A percentile compares a stretch with the other conserved stretches of the same genome.
Conservation (phyloP, 352 stramenopile species). For the Pythium scleroteichum region DNA sequence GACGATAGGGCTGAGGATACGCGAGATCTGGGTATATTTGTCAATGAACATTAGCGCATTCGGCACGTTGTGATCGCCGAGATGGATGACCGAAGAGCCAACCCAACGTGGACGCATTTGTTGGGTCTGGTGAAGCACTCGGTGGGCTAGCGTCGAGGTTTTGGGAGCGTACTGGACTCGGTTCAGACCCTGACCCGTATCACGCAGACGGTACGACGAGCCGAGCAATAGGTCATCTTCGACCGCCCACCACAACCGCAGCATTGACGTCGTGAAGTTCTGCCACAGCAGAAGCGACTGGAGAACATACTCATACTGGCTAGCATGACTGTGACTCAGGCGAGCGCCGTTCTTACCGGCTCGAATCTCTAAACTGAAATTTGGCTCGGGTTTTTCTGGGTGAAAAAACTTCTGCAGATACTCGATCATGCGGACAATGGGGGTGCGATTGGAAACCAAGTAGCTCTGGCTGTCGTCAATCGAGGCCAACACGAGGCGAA, state of each 20-base stretch:
- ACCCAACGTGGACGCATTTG: slow-evolving; percentile 81
- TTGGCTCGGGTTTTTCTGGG: slow-evolving; percentile 51
- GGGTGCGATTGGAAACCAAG: slow-evolving; percentile 96
- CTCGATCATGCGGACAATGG: slow-evolving; percentile 94
- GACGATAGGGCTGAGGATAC: slow-evolving; percentile 83
- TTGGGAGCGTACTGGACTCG: slow-evolving; percentile 91
- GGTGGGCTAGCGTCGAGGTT: slow-evolving; percentile 93
- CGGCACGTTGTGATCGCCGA: slow-evolving; percentile 97
- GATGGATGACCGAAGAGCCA: slow-evolving; percentile 93
- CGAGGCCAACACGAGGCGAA: slow-evolving; percentile 94
- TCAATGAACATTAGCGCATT: slow-evolving; percentile 98
- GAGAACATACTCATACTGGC: slow-evolving; percentile 95
- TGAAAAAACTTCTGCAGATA: slow-evolving; percentile 88
- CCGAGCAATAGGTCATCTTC: slow-evolving; percentile 92
- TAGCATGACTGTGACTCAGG: slow-evolving; percentile 92
- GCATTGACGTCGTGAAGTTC: slow-evolving; percentile 95
- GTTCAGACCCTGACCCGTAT: slow-evolving; percentile 95
- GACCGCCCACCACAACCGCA: slow-evolving; percentile 93
- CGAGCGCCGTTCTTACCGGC: slow-evolving; percentile 90
- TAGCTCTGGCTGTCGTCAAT: slow-evolving; percentile 97
- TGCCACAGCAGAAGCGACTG: slow-evolving; percentile 95
- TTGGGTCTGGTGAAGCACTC: slow-evolving; percentile 85
- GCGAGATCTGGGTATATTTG: slow-evolving; percentile 95
- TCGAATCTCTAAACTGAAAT: slow-evolving; percentile 90
- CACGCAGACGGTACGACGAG: slow-evolving; percentile 83